A percentile compares a stretch with the other conserved stretches of the same genome.
Conservation (phyloP, 2,329 filamentous ascomycete species). For the Diaporthe sp. region DNA sequence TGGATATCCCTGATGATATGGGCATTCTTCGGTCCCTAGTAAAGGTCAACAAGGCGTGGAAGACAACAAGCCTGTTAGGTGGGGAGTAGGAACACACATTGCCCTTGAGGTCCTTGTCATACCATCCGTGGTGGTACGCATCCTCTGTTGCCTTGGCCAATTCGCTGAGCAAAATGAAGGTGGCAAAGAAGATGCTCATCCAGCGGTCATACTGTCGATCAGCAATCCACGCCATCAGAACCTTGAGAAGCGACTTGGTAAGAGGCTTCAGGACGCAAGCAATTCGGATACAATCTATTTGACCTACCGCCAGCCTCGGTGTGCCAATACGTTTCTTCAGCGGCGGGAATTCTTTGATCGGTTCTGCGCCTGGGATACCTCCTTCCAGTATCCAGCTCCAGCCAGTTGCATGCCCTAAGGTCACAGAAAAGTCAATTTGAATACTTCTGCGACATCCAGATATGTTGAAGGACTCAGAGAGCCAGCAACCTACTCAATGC, state of each 20-base stretch:
- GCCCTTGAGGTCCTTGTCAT: constrained; percentile 49
- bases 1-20: constrained; percentile 56
- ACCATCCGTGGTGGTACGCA: constrained; percentile 57
- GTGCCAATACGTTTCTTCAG: constrained; percentile 53
- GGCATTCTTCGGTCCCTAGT: constrained; percentile 12
- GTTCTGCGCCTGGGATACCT: neutral
- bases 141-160: constrained; percentile 56
- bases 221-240: constrained; percentile 53
- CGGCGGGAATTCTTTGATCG: constrained; percentile 47
- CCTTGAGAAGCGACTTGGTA: constrained; percentile 50
- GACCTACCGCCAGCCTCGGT: constrained; percentile 61
- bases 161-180: constrained; percentile 60
- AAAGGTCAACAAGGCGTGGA: neutral
- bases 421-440: neutral
- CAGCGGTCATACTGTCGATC: constrained; percentile 48
- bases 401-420: constrained; percentile 59
- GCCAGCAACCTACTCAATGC: constrained; percentile 56
- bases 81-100: constrained; percentile 42
- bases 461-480: neutral
- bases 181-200: constrained; percentile 55
- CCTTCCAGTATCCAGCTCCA: constrained; percentile 57
- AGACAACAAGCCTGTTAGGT: neutral
- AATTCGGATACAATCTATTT: constrained; percentile 59
- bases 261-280: constrained; percentile 53
- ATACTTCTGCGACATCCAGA: neutral